Conservation (phyloP, 495 filamentous ascomycete species). For the Margaritispora aquatica region DNA sequence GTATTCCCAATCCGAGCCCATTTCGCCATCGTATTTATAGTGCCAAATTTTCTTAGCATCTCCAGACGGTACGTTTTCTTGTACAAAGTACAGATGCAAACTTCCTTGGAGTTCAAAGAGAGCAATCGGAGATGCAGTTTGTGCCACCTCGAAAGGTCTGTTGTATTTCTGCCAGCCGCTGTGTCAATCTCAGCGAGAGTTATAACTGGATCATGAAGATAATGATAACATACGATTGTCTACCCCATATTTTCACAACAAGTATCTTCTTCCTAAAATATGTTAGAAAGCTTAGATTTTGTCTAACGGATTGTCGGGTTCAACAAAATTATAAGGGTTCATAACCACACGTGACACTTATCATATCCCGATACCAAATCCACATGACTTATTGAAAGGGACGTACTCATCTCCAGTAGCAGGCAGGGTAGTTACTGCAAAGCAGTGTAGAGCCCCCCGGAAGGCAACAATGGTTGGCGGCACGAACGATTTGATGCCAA, state of each 20-base stretch:
- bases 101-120: background rate
- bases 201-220: too few species aligned
- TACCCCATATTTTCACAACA: too few species aligned
- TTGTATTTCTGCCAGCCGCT: background rate
- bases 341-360: too few species aligned
- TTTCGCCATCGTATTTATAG: background rate
- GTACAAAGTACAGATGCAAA: background rate
- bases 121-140: background rate
- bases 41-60: background rate
- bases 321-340: too few species aligned
- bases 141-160: background rate
- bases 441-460: background rate
- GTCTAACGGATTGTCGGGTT: too few species aligned
- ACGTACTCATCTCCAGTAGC: too few species aligned
- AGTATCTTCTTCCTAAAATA: too few species aligned
- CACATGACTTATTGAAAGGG: too few species aligned
- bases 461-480: background rate
- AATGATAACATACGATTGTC: too few species aligned
- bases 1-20: background rate
- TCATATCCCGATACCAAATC: too few species aligned
- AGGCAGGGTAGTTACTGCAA: background rate
- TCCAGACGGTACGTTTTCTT: background rate
- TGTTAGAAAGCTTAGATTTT: too few species aligned
- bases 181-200: too few species aligned
- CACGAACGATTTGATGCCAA: background rate